Conservation (phyloP, 768 basidiomycete species). For the Macrocybe gigantea region DNA sequence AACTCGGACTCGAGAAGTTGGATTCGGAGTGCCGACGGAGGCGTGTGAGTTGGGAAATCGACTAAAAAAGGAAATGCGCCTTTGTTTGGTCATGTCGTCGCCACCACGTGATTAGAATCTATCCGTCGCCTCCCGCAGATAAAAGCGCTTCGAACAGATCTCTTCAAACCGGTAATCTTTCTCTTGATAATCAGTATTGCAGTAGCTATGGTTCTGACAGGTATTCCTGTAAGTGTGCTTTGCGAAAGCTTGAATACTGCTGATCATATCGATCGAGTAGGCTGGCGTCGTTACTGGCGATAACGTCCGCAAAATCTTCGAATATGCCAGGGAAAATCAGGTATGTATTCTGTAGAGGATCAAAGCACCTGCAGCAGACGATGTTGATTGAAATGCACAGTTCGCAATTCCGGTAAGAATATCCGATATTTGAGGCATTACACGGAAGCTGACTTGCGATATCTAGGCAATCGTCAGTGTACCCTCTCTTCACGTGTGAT, state of each 20-base stretch:
- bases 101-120: no score
- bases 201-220: constrained; percentile 48
- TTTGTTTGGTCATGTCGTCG: no score
- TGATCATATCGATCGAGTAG: constrained; percentile 31
- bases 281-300: constrained; percentile 95
- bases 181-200: no score
- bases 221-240: constrained; percentile 63
- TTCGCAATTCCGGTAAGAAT: constrained; percentile 80
- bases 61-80: no score
- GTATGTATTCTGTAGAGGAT: constrained; percentile 35
- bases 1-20: no score
- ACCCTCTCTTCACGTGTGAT: constrained; percentile 4
- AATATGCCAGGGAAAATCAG: constrained; percentile 86
- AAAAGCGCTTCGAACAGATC: no score
- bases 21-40: no score
- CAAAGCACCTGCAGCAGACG: constrained; percentile 1
- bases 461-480: constrained; percentile 71
- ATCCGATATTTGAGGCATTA: not conserved
- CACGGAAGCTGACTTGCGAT: not conserved
- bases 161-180: no score
- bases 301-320: constrained; percentile 90
- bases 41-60: no score
- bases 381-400: constrained; percentile 27
- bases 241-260: constrained; percentile 2
- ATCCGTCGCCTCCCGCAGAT: no score